Conservation (phyloP, 805 yeast species). For the Ogataea dorogensis region DNA sequence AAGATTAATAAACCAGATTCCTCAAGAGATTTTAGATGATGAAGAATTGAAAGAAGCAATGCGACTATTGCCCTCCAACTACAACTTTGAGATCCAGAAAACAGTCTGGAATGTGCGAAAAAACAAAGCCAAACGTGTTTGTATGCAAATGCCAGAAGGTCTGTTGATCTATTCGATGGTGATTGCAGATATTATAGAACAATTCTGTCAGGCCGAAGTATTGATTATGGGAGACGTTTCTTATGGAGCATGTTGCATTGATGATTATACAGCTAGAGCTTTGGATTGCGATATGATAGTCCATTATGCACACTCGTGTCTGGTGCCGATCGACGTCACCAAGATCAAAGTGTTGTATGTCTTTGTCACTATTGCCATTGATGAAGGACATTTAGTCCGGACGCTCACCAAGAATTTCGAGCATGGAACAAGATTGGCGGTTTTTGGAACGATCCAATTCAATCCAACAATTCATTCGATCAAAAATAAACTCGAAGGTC, state of each 20-base stretch:
- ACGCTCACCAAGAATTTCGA: slow-evolving; percentile 72
- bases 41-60: slow-evolving; percentile 82
- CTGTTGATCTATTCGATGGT: slow-evolving; percentile 82
- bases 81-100: slow-evolving; percentile 94
- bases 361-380: slow-evolving; percentile 90
- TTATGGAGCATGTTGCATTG: slow-evolving; percentile 98
- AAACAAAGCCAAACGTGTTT: slow-evolving; percentile 74
- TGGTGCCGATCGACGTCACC: slow-evolving; percentile 93
- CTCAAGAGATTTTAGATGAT: slow-evolving; percentile 78
- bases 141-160: slow-evolving; percentile 98
- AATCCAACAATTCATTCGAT: slow-evolving; percentile 89
- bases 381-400: slow-evolving; percentile 74
- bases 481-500: slow-evolving; percentile 52
- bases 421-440: slow-evolving; percentile 65
- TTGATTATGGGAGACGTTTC: slow-evolving; percentile 98
- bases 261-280: slow-evolving; percentile 91
- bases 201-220: slow-evolving; percentile 83
- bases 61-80: slow-evolving; percentile 78
- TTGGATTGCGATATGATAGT: slow-evolving; percentile 91
- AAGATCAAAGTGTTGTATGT: slow-evolving; percentile 89
- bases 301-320: slow-evolving; percentile 96
- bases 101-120: slow-evolving; percentile 91
- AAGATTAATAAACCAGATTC: slow-evolving; percentile 73
- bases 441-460: slow-evolving; percentile 95
- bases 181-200: slow-evolving; percentile 88